A percentile compares a stretch with the other conserved stretches of the same genome.
Conservation (phyloP, 208 protist genomes). For the Phytomonas sp. region DNA sequence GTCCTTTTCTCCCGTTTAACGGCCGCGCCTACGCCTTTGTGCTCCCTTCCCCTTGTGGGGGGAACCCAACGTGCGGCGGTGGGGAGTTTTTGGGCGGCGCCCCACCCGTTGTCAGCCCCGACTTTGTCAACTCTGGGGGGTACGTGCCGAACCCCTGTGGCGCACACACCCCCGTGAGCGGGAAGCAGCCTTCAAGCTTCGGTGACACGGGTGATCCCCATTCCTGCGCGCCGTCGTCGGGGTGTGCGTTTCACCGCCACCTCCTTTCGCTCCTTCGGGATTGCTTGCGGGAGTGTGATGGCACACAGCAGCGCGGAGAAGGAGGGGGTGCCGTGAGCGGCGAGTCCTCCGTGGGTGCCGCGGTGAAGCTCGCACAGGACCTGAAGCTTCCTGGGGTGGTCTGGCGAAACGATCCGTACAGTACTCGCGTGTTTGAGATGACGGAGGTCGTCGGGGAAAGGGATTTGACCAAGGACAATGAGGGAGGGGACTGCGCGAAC, state of each 20-base stretch:
- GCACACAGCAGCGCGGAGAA: neutral
- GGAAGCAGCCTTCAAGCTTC: neutral
- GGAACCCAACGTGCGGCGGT: neutral
- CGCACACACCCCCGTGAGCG: neutral
- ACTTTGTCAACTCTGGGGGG: neutral
- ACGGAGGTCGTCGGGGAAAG: neutral
- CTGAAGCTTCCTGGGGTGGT: slow-evolving; percentile 30
- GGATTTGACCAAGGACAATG: neutral
- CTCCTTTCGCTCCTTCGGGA: slow-evolving; percentile 7
- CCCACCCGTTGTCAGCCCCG: neutral
- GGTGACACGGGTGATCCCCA: neutral
- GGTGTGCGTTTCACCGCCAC: neutral
- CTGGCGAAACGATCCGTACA: slow-evolving; percentile 75
- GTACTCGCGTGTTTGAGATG: slow-evolving; percentile 21
- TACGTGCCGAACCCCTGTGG: neutral
- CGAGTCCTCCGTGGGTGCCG: neutral
- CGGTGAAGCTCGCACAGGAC: slow-evolving; percentile 15
- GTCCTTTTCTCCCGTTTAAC: slow-evolving; percentile 34
- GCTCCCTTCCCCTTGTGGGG: slow-evolving; percentile 1
- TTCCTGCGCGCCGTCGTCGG: neutral
- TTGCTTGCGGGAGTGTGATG: neutral
- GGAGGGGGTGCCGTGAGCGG: slow-evolving; percentile 6
- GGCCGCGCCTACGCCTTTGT: slow-evolving; percentile 46
- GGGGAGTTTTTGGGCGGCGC: neutral
- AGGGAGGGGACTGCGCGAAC: neutral